phyloP scores from a whole-genome alignment of 2,329 filamentous ascomycete genomes.

The Alternaria gansuensis region DNA sequence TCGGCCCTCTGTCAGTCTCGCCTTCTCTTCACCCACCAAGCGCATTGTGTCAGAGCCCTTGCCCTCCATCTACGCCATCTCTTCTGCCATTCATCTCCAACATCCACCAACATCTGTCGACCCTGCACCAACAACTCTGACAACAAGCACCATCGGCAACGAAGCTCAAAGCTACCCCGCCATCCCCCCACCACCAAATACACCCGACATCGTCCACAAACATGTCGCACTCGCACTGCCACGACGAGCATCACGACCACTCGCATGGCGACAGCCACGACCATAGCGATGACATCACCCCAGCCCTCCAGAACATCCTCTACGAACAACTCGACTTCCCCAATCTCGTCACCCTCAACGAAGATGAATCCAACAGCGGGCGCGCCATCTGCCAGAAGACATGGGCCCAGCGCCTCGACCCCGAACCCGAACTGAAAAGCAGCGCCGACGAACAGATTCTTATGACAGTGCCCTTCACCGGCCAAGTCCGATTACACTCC shows the following conservation, averaged over 20 bases:
- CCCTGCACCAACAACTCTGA: slow-evolving; percentile 7
- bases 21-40: background rate
- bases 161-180: slow-evolving; percentile 43
- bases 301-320: slow-evolving; percentile 87
- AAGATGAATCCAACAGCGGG: slow-evolving; percentile 73
- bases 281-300: slow-evolving; percentile 90
- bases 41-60: slow-evolving; percentile 14
- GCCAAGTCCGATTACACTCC: slow-evolving; percentile 90
- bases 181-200: slow-evolving; percentile 26
- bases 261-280: slow-evolving; percentile 67
- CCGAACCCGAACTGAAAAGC: slow-evolving; percentile 79
- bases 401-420: slow-evolving; percentile 80
- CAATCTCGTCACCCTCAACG: slow-evolving; percentile 84
- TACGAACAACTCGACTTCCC: slow-evolving; percentile 94
- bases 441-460: slow-evolving; percentile 94
- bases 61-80: background rate
- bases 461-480: slow-evolving; percentile 91
- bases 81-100: background rate
- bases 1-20: slow-evolving; percentile 19
- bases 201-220: slow-evolving; percentile 10
- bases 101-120: background rate
- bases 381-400: slow-evolving; percentile 85
- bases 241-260: slow-evolving; percentile 45
- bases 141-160: background rate
- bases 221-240: slow-evolving; percentile 24